phyloP scores from a whole-genome alignment of 2,329 filamentous ascomycete genomes.

The Dissoconium aciculare region DNA sequence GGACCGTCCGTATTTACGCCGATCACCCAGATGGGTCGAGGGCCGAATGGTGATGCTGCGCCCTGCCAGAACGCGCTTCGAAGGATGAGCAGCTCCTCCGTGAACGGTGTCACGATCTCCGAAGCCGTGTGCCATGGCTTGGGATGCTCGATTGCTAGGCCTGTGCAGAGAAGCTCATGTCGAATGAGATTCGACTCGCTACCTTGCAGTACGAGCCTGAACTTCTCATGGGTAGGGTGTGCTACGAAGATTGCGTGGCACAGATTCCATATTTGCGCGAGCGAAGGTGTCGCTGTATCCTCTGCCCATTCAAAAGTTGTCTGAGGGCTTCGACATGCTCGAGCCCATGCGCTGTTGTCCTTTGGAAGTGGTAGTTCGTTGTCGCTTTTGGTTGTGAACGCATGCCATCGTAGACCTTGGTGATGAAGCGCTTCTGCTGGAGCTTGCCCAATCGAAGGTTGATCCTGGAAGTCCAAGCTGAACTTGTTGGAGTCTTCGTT shows the following conservation, averaged over 20 bases:
- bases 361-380: constrained; percentile 16
- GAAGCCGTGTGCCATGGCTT: constrained; percentile 24
- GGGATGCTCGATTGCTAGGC: constrained; percentile 32
- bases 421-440: constrained; percentile 27
- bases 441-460: constrained; percentile 21
- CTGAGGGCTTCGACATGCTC: constrained; percentile 31
- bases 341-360: constrained; percentile 28
- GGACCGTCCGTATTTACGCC: constrained; percentile 13
- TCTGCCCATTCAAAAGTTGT: constrained; percentile 31
- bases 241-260: constrained; percentile 32
- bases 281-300: constrained; percentile 23
- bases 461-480: constrained; percentile 24
- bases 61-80: constrained; percentile 36
- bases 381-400: constrained; percentile 18
- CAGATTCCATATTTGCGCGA: constrained; percentile 35
- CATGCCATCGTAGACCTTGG: constrained; percentile 25
- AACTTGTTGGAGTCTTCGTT: constrained; percentile 12
- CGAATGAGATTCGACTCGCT: constrained; percentile 24
- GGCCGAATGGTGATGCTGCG: constrained; percentile 28
- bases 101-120: no score
- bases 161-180: constrained; percentile 28
- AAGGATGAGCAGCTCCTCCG: constrained; percentile 34
- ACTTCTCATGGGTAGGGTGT: constrained; percentile 31
- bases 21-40: constrained; percentile 25
- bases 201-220: constrained; percentile 30